Percentiles rank a stretch among this genome's conserved stretches.
phyloP scores from a whole-genome alignment of 2,329 filamentous ascomycete species.

The Aspergillus alliaceus region DNA sequence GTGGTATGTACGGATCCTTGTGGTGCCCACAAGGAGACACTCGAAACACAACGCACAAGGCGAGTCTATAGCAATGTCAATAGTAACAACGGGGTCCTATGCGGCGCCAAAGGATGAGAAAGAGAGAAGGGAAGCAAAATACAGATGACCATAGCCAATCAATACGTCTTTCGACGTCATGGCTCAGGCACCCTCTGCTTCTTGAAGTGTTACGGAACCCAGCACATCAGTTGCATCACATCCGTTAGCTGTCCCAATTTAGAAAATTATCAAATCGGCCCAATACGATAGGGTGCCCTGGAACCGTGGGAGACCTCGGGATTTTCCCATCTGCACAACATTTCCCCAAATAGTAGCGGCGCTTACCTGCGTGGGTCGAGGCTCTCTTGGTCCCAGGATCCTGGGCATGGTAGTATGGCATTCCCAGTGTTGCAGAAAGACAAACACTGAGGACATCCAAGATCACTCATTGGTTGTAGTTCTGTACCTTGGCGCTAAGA shows the following conservation, averaged over 20 bases:
- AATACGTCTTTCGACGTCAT: not conserved
- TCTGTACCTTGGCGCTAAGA: slow-evolving; percentile 5
- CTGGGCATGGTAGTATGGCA: not conserved
- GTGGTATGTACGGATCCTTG: not conserved
- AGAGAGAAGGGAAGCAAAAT: slow-evolving; percentile 2
- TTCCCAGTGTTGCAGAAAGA: slow-evolving; percentile 12
- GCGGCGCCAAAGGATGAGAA: slow-evolving; percentile 15
- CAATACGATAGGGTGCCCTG: slow-evolving; percentile 10
- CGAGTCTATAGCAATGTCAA: slow-evolving; percentile 7
- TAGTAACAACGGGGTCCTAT: slow-evolving; percentile 7
- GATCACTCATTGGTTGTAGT: slow-evolving; percentile 5
- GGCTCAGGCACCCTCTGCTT: slow-evolving; percentile 1
- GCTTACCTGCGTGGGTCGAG: slow-evolving; percentile 13
- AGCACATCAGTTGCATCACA: not conserved
- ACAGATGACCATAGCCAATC: slow-evolving; percentile 16
- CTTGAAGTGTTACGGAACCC: slow-evolving; percentile 8
- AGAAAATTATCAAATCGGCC: not conserved
- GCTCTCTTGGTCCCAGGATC: slow-evolving; percentile 5
- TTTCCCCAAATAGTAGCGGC: slow-evolving; percentile 21
- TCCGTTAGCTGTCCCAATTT: slow-evolving; percentile 5
- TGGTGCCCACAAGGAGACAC: slow-evolving; percentile 1
- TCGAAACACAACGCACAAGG: slow-evolving; percentile 2
- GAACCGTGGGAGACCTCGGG: not conserved
- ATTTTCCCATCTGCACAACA: slow-evolving; percentile 4
- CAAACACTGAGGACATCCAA: not conserved